Conservation (phyloP, 768 basidiomycete species). For the Pulveroboletus sp. region DNA sequence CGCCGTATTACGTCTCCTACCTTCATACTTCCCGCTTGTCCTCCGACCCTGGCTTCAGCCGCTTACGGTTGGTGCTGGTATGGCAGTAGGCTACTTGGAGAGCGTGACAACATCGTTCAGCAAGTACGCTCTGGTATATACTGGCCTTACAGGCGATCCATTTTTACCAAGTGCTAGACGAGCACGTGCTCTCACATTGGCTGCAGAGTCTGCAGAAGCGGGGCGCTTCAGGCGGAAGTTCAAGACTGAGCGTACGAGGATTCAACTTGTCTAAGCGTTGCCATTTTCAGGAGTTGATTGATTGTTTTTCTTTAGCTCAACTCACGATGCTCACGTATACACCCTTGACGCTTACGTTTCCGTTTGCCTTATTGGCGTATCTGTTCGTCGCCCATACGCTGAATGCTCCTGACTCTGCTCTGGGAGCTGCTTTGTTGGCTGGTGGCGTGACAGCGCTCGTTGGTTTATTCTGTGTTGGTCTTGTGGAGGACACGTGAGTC, state of each 20-base stretch:
- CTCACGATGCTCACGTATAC: constrained; percentile 68
- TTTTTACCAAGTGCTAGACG: constrained; percentile 57
- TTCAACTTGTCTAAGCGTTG: background rate
- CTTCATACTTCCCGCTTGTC: constrained; percentile 44
- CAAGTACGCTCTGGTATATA: constrained; percentile 65
- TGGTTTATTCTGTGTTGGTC: constrained; percentile 75
- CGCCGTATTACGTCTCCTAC: constrained; percentile 50
- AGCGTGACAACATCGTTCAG: constrained; percentile 49
- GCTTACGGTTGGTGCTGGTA: constrained; percentile 31
- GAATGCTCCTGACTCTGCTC: constrained; percentile 61
- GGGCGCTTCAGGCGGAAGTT: constrained; percentile 44
- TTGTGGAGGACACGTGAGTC: constrained; percentile 70
- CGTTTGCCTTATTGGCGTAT: constrained; percentile 79
- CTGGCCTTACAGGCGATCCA: constrained; percentile 68
- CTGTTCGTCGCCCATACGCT: constrained; percentile 85
- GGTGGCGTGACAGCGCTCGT: constrained; percentile 79
- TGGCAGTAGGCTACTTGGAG: constrained; percentile 43
- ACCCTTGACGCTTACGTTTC: constrained; percentile 74
- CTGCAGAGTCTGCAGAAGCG: constrained; percentile 43
- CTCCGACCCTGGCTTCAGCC: constrained; percentile 40
- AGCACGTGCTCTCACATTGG: constrained; percentile 52
- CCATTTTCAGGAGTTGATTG: constrained; percentile 1
- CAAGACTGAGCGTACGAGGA: constrained; percentile 52
- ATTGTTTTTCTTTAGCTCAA: constrained; percentile 40
- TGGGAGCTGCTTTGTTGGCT: constrained; percentile 70